A percentile compares a stretch with the other conserved stretches of the same genome.
Conservation (phyloP, 441 rosid genomes). For the Corymbia citriodora region DNA sequence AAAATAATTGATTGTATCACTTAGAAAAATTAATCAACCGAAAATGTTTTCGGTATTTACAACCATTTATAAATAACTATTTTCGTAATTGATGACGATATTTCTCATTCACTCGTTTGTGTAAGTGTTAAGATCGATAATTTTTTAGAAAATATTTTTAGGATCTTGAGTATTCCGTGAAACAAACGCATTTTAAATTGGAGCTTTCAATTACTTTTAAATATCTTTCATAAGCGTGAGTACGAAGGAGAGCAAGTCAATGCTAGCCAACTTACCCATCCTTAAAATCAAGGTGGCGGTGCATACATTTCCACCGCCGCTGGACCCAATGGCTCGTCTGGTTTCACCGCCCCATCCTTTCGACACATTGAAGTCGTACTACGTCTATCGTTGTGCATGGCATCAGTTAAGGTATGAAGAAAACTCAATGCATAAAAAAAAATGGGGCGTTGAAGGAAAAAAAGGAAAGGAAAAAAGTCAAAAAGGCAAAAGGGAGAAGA, state of each 20-base stretch:
- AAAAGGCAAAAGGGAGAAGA: neutral
- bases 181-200: too few species aligned
- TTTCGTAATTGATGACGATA: neutral
- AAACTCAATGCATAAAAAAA: neutral
- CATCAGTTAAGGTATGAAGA: neutral
- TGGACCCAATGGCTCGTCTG: neutral
- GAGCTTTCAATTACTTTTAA: neutral
- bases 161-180: neutral
- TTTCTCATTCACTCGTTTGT: too few species aligned
- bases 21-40: neutral
- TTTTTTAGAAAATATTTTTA: too few species aligned
- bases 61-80: too few species aligned
- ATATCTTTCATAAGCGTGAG: neutral
- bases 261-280: neutral
- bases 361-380: neutral
- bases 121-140: neutral
- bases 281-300: neutral
- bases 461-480: neutral
- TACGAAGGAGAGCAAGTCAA: neutral
- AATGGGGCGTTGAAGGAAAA: neutral
- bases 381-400: neutral
- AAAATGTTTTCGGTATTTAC: neutral
- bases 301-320: neutral
- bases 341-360: neutral
- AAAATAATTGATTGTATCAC: too few species aligned